A percentile compares a stretch with the other conserved stretches of the same genome.
Conservation (phyloP, 331 rosid genomes). For the Quercus lobata region DNA sequence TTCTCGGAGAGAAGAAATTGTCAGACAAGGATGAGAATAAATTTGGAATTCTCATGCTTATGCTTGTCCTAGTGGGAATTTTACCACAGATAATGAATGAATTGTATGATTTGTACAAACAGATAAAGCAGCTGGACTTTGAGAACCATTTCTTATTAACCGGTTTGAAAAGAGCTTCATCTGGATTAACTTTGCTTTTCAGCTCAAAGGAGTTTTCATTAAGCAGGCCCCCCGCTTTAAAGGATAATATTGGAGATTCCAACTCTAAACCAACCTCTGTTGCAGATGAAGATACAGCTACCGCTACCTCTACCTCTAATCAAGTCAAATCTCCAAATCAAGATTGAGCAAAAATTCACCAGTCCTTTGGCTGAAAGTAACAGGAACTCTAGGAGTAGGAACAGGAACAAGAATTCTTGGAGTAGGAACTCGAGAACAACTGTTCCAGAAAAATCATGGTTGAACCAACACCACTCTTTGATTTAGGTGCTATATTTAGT, state of each 20-base stretch:
- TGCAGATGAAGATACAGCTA: no score
- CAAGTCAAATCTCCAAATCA: no score
- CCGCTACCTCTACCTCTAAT: no score
- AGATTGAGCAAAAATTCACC: no score
- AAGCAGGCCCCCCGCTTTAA: no score
- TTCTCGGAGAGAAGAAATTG: slow-evolving; percentile 39
- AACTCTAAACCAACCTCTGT: no score
- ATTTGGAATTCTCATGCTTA: slow-evolving; percentile 56
- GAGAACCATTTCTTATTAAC: slow-evolving; percentile 36
- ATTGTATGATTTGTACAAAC: slow-evolving; percentile 68
- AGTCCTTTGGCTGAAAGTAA: slow-evolving; percentile 5
- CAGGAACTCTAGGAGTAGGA: no score
- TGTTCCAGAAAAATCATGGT: slow-evolving; percentile 58
- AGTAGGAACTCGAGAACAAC: slow-evolving; percentile 42
- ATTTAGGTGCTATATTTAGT: no score
- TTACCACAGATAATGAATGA: slow-evolving; percentile 57
- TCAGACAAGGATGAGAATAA: slow-evolving; percentile 35
- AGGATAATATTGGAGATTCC: no score
- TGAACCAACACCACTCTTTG: slow-evolving; percentile 25
- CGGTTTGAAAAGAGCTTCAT: slow-evolving; percentile 58
- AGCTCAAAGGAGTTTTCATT: no score
- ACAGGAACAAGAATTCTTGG: slow-evolving; percentile 10
- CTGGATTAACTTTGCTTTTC: slow-evolving; percentile 38
- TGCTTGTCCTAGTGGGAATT: slow-evolving; percentile 59
- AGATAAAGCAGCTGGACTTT: slow-evolving; percentile 54